A percentile compares a stretch with the other conserved stretches of the same genome.
Conservation (phyloP, 2,329 filamentous ascomycete species). For the Alternaria sp. region DNA sequence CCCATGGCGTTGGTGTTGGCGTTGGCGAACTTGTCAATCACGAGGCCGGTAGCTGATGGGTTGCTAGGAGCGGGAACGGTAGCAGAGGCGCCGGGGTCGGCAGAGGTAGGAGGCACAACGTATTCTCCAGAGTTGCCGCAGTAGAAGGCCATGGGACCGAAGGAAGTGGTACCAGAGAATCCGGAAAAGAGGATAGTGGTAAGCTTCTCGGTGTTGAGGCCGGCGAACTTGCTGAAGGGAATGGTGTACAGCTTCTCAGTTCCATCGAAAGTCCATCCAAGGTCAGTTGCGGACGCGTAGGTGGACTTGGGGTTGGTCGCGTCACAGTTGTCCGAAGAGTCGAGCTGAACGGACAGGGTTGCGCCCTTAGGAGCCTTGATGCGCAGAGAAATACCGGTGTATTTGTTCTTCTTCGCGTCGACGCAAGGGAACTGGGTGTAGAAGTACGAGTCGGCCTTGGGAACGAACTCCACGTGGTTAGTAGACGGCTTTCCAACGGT, state of each 20-base stretch:
- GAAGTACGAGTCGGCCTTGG: constrained; percentile 61
- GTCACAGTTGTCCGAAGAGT: constrained; percentile 57
- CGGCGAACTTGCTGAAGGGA: constrained; percentile 60
- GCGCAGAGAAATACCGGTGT: constrained; percentile 63
- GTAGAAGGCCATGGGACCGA: constrained; percentile 66
- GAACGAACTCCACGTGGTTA: constrained; percentile 61
- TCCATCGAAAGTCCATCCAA: constrained; percentile 67
- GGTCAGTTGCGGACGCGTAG: constrained; percentile 54
- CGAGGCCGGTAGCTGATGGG: constrained; percentile 54
- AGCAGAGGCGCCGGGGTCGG: constrained; percentile 52
- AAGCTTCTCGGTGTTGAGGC: constrained; percentile 61
- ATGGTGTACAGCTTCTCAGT: constrained; percentile 66
- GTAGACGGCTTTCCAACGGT: constrained; percentile 56
- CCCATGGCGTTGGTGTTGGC: constrained; percentile 64
- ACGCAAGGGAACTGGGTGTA: constrained; percentile 64
- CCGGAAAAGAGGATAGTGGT: constrained; percentile 59
- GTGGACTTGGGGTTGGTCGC: constrained; percentile 44
- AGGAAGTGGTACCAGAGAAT: constrained; percentile 56
- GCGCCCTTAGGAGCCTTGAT: constrained; percentile 62
- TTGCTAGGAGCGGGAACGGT: constrained; percentile 60
- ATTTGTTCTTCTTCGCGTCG: constrained; percentile 56
- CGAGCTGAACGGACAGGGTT: constrained; percentile 60
- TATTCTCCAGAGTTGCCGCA: constrained; percentile 63
- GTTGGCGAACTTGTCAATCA: constrained; percentile 68
- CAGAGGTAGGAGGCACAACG: constrained; percentile 52